phyloP scores from a whole-genome alignment of 129 eudicot species.

The Flaveria robusta region DNA sequence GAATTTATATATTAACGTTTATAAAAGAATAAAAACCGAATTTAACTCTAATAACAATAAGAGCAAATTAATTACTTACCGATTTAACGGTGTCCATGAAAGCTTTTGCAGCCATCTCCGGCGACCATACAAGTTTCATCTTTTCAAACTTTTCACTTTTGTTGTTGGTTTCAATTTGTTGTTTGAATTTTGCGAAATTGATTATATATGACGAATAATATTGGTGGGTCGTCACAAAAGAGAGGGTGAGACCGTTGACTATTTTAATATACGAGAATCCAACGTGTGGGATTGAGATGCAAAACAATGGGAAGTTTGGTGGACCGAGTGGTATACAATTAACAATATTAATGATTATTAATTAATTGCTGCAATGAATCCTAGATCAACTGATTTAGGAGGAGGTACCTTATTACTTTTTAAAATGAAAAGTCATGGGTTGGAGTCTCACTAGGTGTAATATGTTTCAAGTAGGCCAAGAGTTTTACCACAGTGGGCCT shows the following conservation, averaged over 20 bases:
- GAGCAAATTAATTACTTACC: constrained; percentile 36
- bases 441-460: too few relatives aligned
- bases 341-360: background rate
- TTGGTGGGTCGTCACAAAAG: background rate
- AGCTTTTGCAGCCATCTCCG: constrained; percentile 81
- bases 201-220: constrained; percentile 1
- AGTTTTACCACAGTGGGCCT: too few relatives aligned
- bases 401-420: too few relatives aligned
- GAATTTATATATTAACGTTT: too few relatives aligned
- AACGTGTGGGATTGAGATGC: constrained; percentile 35
- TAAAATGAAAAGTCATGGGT: too few relatives aligned
- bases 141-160: background rate
- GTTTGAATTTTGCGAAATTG: background rate
- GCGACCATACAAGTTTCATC: constrained; percentile 90
- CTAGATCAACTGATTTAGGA: too few relatives aligned
- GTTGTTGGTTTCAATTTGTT: too few relatives aligned
- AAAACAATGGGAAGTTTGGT: constrained; percentile 20
- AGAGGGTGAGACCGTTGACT: constrained; percentile 34
- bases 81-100: constrained; percentile 73
- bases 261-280: constrained; percentile 28
- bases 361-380: background rate
- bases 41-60: too few relatives aligned
- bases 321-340: background rate
- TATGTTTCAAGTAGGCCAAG: too few relatives aligned
- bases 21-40: too few relatives aligned